phyloP scores from a whole-genome alignment of 495 filamentous ascomycete species.

The Annulohypoxylon stygium region DNA sequence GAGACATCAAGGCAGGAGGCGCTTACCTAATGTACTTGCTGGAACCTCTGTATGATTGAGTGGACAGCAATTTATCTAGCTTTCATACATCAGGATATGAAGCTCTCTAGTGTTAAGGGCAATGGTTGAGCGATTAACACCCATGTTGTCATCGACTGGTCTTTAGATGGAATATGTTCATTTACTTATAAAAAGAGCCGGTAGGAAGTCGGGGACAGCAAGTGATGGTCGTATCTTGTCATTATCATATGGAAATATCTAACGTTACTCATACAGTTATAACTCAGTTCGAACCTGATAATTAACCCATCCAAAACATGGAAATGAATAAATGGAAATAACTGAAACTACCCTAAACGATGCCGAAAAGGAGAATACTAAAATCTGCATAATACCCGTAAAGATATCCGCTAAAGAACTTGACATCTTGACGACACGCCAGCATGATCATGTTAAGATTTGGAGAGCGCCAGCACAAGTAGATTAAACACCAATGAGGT shows the following conservation, averaged over 20 bases:
- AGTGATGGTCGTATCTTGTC: background rate
- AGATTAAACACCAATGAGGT: background rate
- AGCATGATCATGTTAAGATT: background rate
- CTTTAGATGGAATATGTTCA: too few relatives aligned
- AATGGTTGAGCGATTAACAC: too few relatives aligned
- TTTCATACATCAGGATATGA: too few relatives aligned
- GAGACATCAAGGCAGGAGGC: background rate
- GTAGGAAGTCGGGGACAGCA: background rate
- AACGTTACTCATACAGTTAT: background rate
- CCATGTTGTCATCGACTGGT: too few relatives aligned
- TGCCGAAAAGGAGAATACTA: background rate
- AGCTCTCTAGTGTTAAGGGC: too few relatives aligned
- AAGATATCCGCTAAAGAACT: background rate
- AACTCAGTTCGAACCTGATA: background rate
- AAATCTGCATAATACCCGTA: background rate
- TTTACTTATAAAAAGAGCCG: too few relatives aligned
- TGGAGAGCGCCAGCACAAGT: background rate
- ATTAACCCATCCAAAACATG: background rate
- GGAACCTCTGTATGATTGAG: background rate
- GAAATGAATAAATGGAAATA: background rate
- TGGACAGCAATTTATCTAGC: background rate
- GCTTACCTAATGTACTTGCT: background rate
- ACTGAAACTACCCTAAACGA: background rate
- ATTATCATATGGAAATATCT: background rate
- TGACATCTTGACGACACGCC: background rate